Percentiles rank a stretch among this genome's conserved stretches.
Conservation (phyloP, 228 moss, liverwort and hornwort genomes). For the Sphagnum fallax region DNA sequence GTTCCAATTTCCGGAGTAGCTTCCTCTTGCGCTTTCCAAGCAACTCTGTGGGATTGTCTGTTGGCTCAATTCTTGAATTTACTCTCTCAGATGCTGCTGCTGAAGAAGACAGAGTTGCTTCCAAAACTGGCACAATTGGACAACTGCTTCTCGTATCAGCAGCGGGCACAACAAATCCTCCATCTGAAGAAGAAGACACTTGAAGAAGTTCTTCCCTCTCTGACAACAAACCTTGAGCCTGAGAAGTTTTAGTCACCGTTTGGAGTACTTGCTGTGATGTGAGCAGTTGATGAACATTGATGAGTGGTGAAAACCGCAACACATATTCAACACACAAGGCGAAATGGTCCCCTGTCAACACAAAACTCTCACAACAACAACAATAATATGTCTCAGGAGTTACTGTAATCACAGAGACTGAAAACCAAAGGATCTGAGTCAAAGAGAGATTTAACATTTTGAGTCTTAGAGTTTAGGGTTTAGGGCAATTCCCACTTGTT, state of each 20-base stretch:
- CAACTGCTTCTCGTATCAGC: no score
- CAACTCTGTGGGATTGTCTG: constrained; percentile 2
- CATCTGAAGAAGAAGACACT: no score
- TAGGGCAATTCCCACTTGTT: no score
- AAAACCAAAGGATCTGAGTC: not conserved
- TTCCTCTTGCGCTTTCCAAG: constrained; percentile 27
- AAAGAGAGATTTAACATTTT: not conserved
- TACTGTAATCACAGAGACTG: not conserved
- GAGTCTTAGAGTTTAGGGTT: no score
- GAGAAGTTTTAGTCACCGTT: constrained; percentile 16
- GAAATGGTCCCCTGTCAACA: constrained; percentile 35
- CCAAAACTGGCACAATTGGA: not conserved
- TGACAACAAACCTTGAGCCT: constrained; percentile 9
- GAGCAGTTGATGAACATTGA: constrained; percentile 21
- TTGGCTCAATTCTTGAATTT: not conserved
- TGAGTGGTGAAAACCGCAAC: constrained; percentile 25
- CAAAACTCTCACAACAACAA: not conserved
- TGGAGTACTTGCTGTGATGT: constrained; percentile 33
- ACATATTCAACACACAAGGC: constrained; percentile 42
- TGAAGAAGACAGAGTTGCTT: not conserved
- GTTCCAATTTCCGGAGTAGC: constrained; percentile 26
- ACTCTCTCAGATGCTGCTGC: not conserved
- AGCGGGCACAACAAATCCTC: no score
- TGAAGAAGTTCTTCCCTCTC: no score
- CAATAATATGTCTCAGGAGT: not conserved